Base-by-base conservation (phyloP, 805 yeast species). In the Hanseniaspora lindneri region DNA sequence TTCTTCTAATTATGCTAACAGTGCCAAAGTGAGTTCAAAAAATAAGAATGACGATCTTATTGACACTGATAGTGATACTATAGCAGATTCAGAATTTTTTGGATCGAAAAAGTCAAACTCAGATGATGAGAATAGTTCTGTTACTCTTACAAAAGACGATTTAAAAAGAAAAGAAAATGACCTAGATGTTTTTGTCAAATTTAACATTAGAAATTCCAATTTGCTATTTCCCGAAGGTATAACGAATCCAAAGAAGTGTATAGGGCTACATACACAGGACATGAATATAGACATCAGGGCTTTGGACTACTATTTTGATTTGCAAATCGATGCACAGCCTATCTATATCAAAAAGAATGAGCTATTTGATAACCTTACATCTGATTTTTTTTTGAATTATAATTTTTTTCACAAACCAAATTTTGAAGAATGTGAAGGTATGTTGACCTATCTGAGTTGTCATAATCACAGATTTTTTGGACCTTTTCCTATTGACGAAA, bases 381-480 rank as follows among this genome's bases (percentile, higher is more conserved):
- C 58, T 2, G 49, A 62, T 7, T 50, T 55, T 17, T 21, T 53
- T 9, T 52, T 52, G 16, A 54, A 52, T 36, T 36, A 49, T 8
- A 56, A 53, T 16, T 23, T 36, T 16, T 32, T 53, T n/a, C 55
- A 55, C 51, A 59, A 58, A 4, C 54, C 57, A 19, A 68, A 72
- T 3, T 59, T 58, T 10, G 61, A 58, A 9, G 51, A 56, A 21
- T 57, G 58, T 36, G 49, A 58, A 39, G 59, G 68, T 17, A 39
- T 43, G n/a, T 51, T 52, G 4, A 70, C 78, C 1, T 76, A 77
- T 39, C 55, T 83, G 11, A 58, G 71, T 2, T 69, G 85, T 21
- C 94, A 84, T 61, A 94, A 95, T 1, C 95, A 89, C 61, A 71
- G 97, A 57, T 78, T 88, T 79, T 86, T 86, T 67, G 98, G 98